Evolutionary conservation across 495 filamentous ascomycete genomes (phyloP).

Genomic region (Bathelium albidoporum): DNA sequence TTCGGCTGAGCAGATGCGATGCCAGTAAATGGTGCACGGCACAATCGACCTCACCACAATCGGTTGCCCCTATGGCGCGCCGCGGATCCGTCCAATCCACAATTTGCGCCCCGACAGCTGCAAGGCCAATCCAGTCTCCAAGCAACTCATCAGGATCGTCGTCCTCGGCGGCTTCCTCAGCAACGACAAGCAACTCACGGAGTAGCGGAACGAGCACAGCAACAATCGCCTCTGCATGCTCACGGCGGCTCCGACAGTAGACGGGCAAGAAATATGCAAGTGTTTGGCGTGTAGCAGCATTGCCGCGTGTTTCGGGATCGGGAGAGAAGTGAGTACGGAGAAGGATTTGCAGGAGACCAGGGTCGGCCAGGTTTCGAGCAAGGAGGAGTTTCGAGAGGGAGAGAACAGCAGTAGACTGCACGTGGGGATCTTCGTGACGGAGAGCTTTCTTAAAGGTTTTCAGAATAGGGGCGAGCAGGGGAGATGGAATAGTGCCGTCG

Average conservation of each 20-base stretch:
- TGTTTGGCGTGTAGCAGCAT: constrained; percentile 79
- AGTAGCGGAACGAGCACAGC: constrained; percentile 55
- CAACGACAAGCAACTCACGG: constrained; percentile 40
- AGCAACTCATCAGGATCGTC: constrained; percentile 40
- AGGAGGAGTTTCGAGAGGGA: constrained; percentile 82
- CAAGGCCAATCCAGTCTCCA: constrained; percentile 44
- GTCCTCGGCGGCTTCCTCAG: constrained; percentile 50
- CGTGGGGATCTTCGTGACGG: constrained; percentile 54
- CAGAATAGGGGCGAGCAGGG: constrained; percentile 50
- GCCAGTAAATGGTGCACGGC: constrained; percentile 62
- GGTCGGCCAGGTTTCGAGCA: constrained; percentile 47
- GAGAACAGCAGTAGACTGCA: constrained; percentile 72
- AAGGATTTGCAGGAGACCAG: constrained; percentile 64
- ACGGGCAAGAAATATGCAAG: constrained; percentile 94
- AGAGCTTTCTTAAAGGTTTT: constrained; percentile 73
- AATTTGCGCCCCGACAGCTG: constrained; percentile 64
- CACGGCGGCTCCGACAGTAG: constrained; percentile 71
- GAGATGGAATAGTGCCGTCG: constrained; percentile 31
- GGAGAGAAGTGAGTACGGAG: constrained; percentile 67
- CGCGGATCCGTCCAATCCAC: constrained; percentile 95
- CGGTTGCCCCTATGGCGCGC: constrained; percentile 54
- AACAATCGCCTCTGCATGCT: constrained; percentile 74
- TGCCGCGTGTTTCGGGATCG: constrained; percentile 69
- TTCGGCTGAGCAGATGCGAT: constrained; percentile 47
- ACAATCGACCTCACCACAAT: constrained; percentile 40